Evolutionary conservation across 352 stramenopile species (phyloP).

Genomic region (Pythium monospermum): DNA sequence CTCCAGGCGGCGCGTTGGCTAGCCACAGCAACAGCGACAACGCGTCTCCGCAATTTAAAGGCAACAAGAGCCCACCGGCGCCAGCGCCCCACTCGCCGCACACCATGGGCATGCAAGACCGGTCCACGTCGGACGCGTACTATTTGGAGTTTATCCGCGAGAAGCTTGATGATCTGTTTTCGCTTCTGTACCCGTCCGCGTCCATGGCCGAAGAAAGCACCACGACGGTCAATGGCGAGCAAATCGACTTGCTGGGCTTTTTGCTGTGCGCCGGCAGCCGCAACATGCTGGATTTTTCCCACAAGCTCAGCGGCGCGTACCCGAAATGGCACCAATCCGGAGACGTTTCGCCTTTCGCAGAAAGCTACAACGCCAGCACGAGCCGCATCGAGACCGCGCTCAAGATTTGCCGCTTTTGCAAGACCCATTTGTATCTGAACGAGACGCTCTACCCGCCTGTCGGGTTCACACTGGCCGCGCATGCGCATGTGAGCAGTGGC

Average conservation of each 20-base stretch:
- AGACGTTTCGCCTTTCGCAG: slow-evolving; percentile 8
- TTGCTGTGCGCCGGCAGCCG: slow-evolving; percentile 52
- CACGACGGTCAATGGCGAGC: slow-evolving; percentile 49
- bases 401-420: slow-evolving; percentile 72
- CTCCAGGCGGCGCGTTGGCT: slow-evolving; percentile 6
- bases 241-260: slow-evolving; percentile 72
- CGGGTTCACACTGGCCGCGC: slow-evolving; percentile 45
- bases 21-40: slow-evolving; percentile 12
- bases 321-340: slow-evolving; percentile 44
- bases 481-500: slow-evolving; percentile 15
- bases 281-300: slow-evolving; percentile 45
- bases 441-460: slow-evolving; percentile 76
- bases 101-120: slow-evolving; percentile 70
- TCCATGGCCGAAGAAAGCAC: slow-evolving; percentile 44
- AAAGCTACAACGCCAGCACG: slow-evolving; percentile 11
- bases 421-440: slow-evolving; percentile 70
- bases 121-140: slow-evolving; percentile 73
- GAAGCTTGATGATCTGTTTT: slow-evolving; percentile 73
- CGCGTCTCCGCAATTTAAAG: slow-evolving; percentile 49
- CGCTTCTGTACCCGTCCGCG: slow-evolving; percentile 57
- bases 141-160: slow-evolving; percentile 76
- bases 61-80: slow-evolving; percentile 51
- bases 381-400: slow-evolving; percentile 40
- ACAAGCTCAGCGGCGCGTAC: slow-evolving; percentile 64
- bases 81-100: slow-evolving; percentile 66